Evolutionary conservation across 1,284 basidiomycete species (phyloP).

Genomic region (Ustilago loliicola): DNA sequence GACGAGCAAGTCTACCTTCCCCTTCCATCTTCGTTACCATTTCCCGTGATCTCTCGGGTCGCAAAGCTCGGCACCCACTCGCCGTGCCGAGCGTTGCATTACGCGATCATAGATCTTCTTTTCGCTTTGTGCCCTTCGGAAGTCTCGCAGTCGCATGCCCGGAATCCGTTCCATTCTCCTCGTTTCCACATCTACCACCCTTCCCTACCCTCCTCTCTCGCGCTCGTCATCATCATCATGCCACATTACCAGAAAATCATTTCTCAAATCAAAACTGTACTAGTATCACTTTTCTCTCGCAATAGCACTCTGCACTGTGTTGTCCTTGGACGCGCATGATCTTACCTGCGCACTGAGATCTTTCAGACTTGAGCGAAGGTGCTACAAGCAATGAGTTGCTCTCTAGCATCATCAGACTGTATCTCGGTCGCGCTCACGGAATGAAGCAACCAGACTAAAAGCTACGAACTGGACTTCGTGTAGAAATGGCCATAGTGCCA

Average conservation of each 20-base stretch:
- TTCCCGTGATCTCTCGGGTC: not conserved
- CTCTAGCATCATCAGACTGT: not conserved
- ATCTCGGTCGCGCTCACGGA: not conserved
- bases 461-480: not conserved
- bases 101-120: slow-evolving; percentile 6
- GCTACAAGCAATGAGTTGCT: not conserved
- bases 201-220: not conserved
- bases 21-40: not conserved
- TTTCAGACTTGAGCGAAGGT: not conserved
- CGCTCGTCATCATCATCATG: slow-evolving; percentile 28
- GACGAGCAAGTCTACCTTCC: not conserved
- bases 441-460: not conserved
- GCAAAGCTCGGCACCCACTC: not conserved
- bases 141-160: slow-evolving; percentile 18
- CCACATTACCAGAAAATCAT: slow-evolving; percentile 33
- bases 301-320: slow-evolving; percentile 31
- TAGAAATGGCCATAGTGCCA: not conserved
- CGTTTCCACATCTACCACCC: not conserved
- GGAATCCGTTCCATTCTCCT: not conserved
- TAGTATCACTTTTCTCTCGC: slow-evolving; percentile 30
- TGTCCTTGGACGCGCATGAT: slow-evolving; percentile 4
- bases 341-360: slow-evolving; percentile 2
- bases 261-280: slow-evolving; percentile 33
- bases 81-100: not conserved
- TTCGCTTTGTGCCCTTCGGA: slow-evolving; percentile 11